Evolutionary conservation across 306 rosid species (phyloP).

Genomic region (Trifolium subterraneum): DNA sequence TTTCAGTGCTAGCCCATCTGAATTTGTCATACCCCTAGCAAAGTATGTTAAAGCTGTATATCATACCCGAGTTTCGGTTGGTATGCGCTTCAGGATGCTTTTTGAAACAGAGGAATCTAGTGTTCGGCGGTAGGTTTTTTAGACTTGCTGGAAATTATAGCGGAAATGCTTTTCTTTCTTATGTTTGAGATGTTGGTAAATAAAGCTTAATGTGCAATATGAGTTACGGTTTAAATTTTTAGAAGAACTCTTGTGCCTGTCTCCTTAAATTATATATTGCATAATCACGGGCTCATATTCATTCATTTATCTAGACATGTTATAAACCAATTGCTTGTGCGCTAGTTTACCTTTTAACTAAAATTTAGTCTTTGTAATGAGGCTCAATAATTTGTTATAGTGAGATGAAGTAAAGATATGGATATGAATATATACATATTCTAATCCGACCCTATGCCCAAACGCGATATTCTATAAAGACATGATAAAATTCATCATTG

Average conservation of each 20-base stretch:
- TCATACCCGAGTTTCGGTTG: slow-evolving; percentile 94
- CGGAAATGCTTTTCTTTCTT: slow-evolving; percentile 10
- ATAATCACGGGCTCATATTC: too few relatives aligned
- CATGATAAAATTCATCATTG: slow-evolving; percentile 23
- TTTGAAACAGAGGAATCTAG: slow-evolving; percentile 99
- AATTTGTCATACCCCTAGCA: slow-evolving; percentile 86
- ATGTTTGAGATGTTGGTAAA: slow-evolving; percentile 24
- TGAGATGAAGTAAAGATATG: slow-evolving; percentile 14
- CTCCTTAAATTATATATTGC: too few relatives aligned
- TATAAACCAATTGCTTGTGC: too few relatives aligned
- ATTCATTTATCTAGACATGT: too few relatives aligned
- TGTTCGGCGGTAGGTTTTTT: slow-evolving; percentile 77
- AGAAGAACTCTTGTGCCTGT: too few relatives aligned
- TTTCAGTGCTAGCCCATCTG: slow-evolving; percentile 98
- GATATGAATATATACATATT: slow-evolving; percentile 18
- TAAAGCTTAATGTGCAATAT: slow-evolving; percentile 5
- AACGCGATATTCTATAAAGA: background rate
- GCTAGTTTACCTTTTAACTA: background rate
- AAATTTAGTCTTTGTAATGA: background rate
- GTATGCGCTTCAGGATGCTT: slow-evolving; percentile 98
- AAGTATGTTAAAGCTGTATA: slow-evolving; percentile 91
- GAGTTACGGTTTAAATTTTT: too few relatives aligned
- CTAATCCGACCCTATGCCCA: slow-evolving; percentile 21
- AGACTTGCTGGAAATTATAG: slow-evolving; percentile 25
- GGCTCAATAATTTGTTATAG: background rate